These are phyloP conservation scores for Glebionis coronaria DNA, from an alignment of 129 eudicot genomes.

Conservation along the genomic window DNA sequence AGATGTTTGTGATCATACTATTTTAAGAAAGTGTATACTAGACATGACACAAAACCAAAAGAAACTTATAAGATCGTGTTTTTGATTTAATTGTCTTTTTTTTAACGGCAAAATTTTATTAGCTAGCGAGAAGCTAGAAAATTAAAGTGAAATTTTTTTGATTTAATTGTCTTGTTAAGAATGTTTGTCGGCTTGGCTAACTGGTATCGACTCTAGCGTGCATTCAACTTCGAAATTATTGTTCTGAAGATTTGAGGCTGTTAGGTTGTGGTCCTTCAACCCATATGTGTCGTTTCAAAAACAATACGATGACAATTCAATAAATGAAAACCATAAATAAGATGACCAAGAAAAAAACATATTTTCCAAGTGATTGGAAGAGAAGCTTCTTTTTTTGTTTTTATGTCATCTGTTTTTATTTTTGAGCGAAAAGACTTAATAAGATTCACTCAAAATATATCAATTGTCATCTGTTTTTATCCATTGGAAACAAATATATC, in stretches of 20 bases:
- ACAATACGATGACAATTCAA: too few species aligned
- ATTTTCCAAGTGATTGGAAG: neutral
- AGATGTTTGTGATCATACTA: too few species aligned
- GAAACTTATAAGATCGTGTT: too few species aligned
- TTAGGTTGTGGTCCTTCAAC: too few species aligned
- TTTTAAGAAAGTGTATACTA: neutral
- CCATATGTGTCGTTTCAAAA: too few species aligned
- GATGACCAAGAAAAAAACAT: neutral
- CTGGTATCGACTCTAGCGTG: neutral
- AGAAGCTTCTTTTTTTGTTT: neutral
- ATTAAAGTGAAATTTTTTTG: too few species aligned
- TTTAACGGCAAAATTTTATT: too few species aligned
- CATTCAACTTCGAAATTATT: too few species aligned
- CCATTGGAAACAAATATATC: neutral
- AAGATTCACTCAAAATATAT: neutral
- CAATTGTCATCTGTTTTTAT: too few species aligned
- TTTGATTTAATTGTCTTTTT: constrained; percentile 11
- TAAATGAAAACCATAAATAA: neutral
- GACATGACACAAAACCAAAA: too few species aligned
- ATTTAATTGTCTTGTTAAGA: neutral
- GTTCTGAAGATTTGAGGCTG: too few species aligned
- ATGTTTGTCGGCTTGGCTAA: neutral
- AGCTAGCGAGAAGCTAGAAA: too few species aligned
- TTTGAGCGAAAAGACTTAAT: neutral
- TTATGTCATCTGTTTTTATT: neutral